phyloP scores from a whole-genome alignment of 176 grass and related monocot species.

The Pharus latifolius region DNA sequence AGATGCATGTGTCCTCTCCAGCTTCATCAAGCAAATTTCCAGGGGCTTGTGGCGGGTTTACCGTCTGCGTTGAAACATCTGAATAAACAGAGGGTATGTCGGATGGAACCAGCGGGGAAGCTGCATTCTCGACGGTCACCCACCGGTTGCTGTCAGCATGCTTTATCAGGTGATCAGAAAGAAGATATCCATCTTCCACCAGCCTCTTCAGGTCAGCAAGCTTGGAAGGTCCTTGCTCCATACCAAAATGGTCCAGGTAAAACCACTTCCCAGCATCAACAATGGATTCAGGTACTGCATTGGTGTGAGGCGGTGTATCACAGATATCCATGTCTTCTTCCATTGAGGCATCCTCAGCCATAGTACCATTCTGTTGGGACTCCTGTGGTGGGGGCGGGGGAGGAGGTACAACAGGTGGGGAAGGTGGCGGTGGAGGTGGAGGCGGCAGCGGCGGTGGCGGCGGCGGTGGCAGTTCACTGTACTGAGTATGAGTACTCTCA shows the following conservation, averaged over 20 bases:
- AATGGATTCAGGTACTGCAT: constrained; percentile 26
- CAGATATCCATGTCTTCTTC: constrained; percentile 99
- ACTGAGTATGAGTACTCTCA: constrained; percentile 38
- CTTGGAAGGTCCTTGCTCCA: constrained; percentile 84
- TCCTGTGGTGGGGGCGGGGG: constrained; percentile 42
- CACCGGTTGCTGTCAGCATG: constrained; percentile 71
- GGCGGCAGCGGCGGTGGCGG: constrained; percentile 41
- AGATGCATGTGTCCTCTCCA: constrained; percentile 36
- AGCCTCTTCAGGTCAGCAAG: constrained; percentile 61
- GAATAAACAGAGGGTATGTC: constrained; percentile 42
- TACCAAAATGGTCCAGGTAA: constrained; percentile 81
- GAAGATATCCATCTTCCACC: constrained; percentile 73
- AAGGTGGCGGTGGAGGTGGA: constrained; percentile 48
- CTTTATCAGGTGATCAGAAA: constrained; percentile 98
- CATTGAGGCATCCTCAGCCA: constrained; percentile 59
- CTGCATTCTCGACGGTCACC: constrained; percentile 90
- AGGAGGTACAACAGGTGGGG: constrained; percentile 48
- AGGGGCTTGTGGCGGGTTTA: constrained; percentile 44
- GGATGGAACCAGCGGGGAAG: constrained; percentile 56
- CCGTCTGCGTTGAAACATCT: constrained; percentile 35
- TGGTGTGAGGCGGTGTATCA: constrained; percentile 79
- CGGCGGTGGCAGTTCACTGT: constrained; percentile 41
- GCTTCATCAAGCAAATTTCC: constrained; percentile 72
- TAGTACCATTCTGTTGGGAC: constrained; percentile 24
- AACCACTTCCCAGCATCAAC: constrained; percentile 65